Conservation (phyloP, 352 stramenopile species). For the Phytophthora hibernalis region DNA sequence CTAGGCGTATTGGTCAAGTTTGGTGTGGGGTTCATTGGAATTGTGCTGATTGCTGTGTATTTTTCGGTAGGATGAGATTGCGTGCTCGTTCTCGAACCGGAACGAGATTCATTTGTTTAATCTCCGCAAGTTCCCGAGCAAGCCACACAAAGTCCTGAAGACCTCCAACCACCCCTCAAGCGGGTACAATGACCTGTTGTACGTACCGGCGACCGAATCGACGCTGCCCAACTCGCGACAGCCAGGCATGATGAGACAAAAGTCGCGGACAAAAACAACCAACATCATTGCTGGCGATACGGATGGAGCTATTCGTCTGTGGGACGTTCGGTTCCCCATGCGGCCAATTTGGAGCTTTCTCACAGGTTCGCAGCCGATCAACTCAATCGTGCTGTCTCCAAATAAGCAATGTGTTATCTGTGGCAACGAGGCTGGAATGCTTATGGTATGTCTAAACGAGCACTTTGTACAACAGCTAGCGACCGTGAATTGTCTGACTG, state of each 20-base stretch:
- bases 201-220: conserved; percentile 30
- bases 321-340: conserved; percentile 62
- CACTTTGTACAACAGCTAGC: neutral
- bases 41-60: neutral
- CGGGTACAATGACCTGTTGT: conserved; percentile 84
- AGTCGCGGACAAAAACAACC: conserved; percentile 12
- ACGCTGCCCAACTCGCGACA: conserved; percentile 3
- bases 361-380: conserved; percentile 57
- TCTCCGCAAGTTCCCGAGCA: conserved; percentile 73
- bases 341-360: conserved; percentile 66
- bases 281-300: conserved; percentile 66
- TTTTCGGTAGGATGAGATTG: conserved; percentile 69
- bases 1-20: neutral
- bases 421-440: conserved; percentile 59
- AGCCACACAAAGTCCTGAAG: conserved; percentile 68
- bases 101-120: conserved; percentile 85
- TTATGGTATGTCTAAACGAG: conserved; percentile 48
- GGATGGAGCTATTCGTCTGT: conserved; percentile 72
- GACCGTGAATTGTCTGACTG: neutral
- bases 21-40: neutral
- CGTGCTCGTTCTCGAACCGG: conserved; percentile 70
- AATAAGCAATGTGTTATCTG: conserved; percentile 65
- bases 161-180: conserved; percentile 71
- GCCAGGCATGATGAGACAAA: conserved; percentile 12
- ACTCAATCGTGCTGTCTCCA: conserved; percentile 49